Conservation (phyloP, 2,329 filamentous ascomycete genomes). For the Pseudogymnoascus sp. region DNA sequence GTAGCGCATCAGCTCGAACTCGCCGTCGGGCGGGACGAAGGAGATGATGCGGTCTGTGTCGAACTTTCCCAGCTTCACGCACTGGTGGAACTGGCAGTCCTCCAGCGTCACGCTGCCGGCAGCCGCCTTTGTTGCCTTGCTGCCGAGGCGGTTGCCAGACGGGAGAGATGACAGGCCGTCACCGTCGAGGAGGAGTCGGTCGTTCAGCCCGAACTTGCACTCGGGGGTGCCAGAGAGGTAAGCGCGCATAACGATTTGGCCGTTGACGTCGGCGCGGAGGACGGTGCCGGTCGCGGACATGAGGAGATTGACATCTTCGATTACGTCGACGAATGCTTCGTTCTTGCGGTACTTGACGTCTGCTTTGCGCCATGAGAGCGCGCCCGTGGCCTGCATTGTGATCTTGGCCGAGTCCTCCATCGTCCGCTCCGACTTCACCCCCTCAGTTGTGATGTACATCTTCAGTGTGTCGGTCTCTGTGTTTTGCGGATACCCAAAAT, state of each 20-base stretch:
- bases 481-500: conserved; percentile 98
- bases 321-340: conserved; percentile 98
- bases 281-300: conserved; percentile 98
- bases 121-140: conserved; percentile 89
- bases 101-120: conserved; percentile 93
- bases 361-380: conserved; percentile 90
- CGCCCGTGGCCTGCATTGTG: conserved; percentile 97
- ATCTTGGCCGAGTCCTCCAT: conserved; percentile 94
- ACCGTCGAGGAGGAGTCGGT: conserved; percentile 82
- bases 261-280: conserved; percentile 89
- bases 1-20: conserved; percentile 98
- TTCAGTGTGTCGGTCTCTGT: conserved; percentile 98
- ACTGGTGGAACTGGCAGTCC: conserved; percentile 98
- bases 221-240: conserved; percentile 95
- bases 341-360: conserved; percentile 99
- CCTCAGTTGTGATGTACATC: conserved; percentile 99
- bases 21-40: conserved; percentile 92
- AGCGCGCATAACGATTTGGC: conserved; percentile 97
- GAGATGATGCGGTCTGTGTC: conserved; percentile 95
- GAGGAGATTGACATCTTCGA: conserved; percentile 96
- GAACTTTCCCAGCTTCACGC: conserved; percentile 94
- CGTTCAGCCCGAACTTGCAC: conserved; percentile 98
- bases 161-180: conserved; percentile 59
- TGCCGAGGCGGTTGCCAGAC: conserved; percentile 69
- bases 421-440: conserved; percentile 82